A percentile compares a stretch with the other conserved stretches of the same genome.
phyloP scores from a whole-genome alignment of 129 eudicot species.

The Arctium lappa region DNA sequence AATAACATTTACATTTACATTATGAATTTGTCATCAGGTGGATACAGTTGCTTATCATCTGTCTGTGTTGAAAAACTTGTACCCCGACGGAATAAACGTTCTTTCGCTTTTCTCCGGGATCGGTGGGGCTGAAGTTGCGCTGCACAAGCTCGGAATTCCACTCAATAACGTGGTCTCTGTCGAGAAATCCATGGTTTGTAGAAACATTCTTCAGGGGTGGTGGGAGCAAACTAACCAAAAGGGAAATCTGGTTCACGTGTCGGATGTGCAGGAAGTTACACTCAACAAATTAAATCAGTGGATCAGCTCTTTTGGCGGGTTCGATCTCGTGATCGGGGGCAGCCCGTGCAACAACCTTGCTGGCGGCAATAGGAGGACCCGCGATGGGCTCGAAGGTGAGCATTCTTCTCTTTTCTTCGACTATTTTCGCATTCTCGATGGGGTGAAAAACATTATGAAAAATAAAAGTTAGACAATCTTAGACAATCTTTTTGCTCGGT shows the following conservation, averaged over 20 bases:
- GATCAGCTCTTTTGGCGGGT: conserved; percentile 26
- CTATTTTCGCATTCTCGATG: conserved; percentile 34
- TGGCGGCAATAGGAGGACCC: conserved; percentile 34
- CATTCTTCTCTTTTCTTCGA: conserved; percentile 42
- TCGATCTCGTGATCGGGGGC: conserved; percentile 51
- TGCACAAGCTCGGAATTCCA: conserved; percentile 37
- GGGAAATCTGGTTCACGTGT: conserved; percentile 26
- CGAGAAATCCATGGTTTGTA: conserved; percentile 23
- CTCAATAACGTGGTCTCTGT: conserved; percentile 42
- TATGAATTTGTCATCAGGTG: conserved; percentile 13
- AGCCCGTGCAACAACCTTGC: conserved; percentile 48
- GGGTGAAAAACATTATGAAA: conserved; percentile 17
- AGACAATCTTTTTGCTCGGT: neutral
- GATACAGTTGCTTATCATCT: conserved; percentile 50
- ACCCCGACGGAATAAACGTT: conserved; percentile 33
- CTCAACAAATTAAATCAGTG: neutral
- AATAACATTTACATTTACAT: neutral
- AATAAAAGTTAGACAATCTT: neutral
- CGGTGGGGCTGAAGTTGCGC: conserved; percentile 51
- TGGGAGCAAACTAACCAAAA: conserved; percentile 39
- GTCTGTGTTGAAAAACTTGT: conserved; percentile 35
- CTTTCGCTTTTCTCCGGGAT: conserved; percentile 51
- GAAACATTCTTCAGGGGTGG: conserved; percentile 21
- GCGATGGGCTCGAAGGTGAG: conserved; percentile 40
- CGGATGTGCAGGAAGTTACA: conserved; percentile 9